Evolutionary conservation across 2,329 filamentous ascomycete genomes (phyloP).

Genomic region (Pleomassaria siparia): DNA sequence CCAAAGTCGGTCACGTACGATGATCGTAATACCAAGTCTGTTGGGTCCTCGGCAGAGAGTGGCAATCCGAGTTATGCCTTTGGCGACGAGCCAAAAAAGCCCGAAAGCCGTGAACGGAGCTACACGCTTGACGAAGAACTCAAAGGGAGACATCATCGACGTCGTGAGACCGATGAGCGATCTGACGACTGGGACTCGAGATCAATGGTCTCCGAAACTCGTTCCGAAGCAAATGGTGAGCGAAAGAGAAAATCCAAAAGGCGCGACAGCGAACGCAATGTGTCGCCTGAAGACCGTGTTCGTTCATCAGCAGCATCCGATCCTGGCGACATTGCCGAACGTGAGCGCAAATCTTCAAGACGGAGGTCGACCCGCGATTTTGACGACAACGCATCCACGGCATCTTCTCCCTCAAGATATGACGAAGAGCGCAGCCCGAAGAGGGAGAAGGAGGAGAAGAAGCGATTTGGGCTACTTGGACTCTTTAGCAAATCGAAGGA

Average conservation of each 20-base stretch:
- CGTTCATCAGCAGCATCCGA: slow-evolving; percentile 44
- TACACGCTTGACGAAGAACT: slow-evolving; percentile 36
- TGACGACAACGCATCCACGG: slow-evolving; percentile 46
- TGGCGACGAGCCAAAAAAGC: slow-evolving; percentile 23
- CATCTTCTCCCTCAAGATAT: slow-evolving; percentile 43
- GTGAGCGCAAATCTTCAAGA: slow-evolving; percentile 39
- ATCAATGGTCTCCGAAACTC: slow-evolving; percentile 42
- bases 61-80: slow-evolving; percentile 39
- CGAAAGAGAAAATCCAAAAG: slow-evolving; percentile 37
- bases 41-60: slow-evolving; percentile 27
- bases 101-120: slow-evolving; percentile 40
- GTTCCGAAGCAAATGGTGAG: slow-evolving; percentile 39
- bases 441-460: slow-evolving; percentile 46
- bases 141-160: slow-evolving; percentile 37
- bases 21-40: slow-evolving; percentile 17
- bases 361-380: slow-evolving; percentile 45
- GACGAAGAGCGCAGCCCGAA: slow-evolving; percentile 42
- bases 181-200: slow-evolving; percentile 45
- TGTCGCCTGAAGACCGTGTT: slow-evolving; percentile 28
- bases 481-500: slow-evolving; percentile 51
- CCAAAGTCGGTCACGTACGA: slow-evolving; percentile 18
- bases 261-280: slow-evolving; percentile 34
- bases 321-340: slow-evolving; percentile 43
- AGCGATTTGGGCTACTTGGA: slow-evolving; percentile 50
- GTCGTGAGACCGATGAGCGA: slow-evolving; percentile 36